These are phyloP conservation scores for Metrosideros polymorpha DNA, from an alignment of 441 rosid species.

Conservation along the genomic window DNA sequence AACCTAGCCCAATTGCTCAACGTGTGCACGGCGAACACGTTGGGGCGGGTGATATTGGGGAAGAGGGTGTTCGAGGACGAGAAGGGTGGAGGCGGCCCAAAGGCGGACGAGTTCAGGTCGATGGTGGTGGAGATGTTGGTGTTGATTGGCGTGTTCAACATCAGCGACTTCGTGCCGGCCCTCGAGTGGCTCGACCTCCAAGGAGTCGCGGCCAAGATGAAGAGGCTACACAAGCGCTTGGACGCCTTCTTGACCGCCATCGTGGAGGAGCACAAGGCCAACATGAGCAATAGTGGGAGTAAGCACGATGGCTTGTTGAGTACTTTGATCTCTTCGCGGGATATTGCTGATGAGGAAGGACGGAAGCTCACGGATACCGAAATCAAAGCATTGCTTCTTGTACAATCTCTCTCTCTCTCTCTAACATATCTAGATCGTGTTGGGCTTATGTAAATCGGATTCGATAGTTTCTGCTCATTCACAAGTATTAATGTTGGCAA, in stretches of 20 bases:
- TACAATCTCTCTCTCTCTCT: neutral
- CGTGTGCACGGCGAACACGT: slow-evolving; percentile 50
- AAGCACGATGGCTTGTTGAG: slow-evolving; percentile 21
- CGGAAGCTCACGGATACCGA: slow-evolving; percentile 37
- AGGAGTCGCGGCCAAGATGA: slow-evolving; percentile 43
- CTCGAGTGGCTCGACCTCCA: slow-evolving; percentile 47
- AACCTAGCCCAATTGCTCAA: slow-evolving; percentile 48
- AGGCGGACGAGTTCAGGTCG: slow-evolving; percentile 65
- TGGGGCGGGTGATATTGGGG: slow-evolving; percentile 69
- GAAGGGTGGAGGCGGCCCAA: slow-evolving; percentile 20
- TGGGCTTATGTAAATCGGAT: too few species aligned
- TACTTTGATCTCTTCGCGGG: slow-evolving; percentile 32
- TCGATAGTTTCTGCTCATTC: neutral
- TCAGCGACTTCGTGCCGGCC: slow-evolving; percentile 42
- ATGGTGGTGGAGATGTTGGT: slow-evolving; percentile 53
- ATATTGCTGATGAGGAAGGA: slow-evolving; percentile 18
- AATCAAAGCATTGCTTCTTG: slow-evolving; percentile 42
- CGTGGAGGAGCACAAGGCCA: slow-evolving; percentile 27
- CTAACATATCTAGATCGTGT: neutral
- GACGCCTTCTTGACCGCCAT: slow-evolving; percentile 28
- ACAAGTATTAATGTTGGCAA: neutral
- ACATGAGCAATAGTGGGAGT: neutral
- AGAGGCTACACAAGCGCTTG: slow-evolving; percentile 41
- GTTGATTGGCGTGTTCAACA: slow-evolving; percentile 36
- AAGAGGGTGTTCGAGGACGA: slow-evolving; percentile 43